Base-by-base conservation (phyloP, 2,329 filamentous ascomycete genomes). In the Moelleriella libera region DNA sequence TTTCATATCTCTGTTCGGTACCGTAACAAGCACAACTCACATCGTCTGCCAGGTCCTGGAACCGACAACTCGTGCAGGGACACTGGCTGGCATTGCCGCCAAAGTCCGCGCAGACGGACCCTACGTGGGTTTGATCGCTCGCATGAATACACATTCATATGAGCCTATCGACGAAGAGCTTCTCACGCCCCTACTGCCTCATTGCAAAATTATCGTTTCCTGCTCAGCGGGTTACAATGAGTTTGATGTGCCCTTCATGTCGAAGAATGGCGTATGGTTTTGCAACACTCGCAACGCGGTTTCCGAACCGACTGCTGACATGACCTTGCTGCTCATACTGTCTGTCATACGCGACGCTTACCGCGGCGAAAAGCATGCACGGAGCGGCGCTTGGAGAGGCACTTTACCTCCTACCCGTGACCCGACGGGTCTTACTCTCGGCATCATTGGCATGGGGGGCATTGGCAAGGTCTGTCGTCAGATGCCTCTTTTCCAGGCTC, bases 241-340 rank as follows among this genome's bases (percentile, higher is more conserved):
- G 51, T 69, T 72, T 40, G 63, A 69, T 43, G 60, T 72, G 0
- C 54, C 64, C 4, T 70, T 65, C 63, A 61, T 71, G 55, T 66
- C 68, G 0, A 41, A 48, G 10, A 52, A 66, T 6, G 61, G 60
- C 5, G 67, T 78, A 30, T 72, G 64, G 58, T 76, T 79, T 53
- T 78, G 72, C 60, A 78, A 76, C 52, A 68, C 68, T 0, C 57
- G 70, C 2, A 66, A 78, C 50, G 75, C 72, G 0, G 72, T 73
- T 1, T 68, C 73, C 0, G 69, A 78, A 48, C 71, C 74, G 2
- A 74, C 69, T 0, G 70, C 70, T 0, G 70, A 73, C 42, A 70
- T 73, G 65, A 67, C 72, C 11, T 52, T 64, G 30, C 65, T 64
- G 41, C 45, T 66, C 0, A 54, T 48, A 1, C 46, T 66, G 1